A percentile compares a stretch with the other conserved stretches of the same genome.
phyloP scores from a whole-genome alignment of 2,329 filamentous ascomycete genomes.

The Pseudogymnoascus sp. region DNA sequence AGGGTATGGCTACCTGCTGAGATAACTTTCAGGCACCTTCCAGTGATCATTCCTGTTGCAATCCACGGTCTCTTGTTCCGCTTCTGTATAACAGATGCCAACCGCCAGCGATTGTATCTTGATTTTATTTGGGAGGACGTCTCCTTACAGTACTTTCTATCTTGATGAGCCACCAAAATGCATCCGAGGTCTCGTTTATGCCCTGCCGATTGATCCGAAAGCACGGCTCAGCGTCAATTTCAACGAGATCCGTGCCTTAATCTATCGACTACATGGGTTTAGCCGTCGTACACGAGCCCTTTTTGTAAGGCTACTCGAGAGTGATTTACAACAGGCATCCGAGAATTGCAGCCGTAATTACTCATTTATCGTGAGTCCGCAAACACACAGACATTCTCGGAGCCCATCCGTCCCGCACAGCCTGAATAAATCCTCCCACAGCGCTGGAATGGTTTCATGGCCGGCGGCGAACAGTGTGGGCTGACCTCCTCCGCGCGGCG shows the following conservation, averaged over 20 bases:
- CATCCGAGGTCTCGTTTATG: not conserved
- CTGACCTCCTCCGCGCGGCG: not conserved
- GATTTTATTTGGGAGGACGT: not conserved
- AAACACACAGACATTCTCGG: conserved; percentile 1
- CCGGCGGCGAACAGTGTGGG: not conserved
- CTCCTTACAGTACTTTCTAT: not conserved
- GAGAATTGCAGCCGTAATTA: not conserved
- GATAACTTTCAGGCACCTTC: not conserved
- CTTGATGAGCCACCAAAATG: not conserved
- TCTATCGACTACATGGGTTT: not conserved
- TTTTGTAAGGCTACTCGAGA: not conserved
- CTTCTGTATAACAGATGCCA: not conserved
- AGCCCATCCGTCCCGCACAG: not conserved
- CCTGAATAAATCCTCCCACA: not conserved
- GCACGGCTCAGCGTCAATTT: not conserved
- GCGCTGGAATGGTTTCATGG: not conserved
- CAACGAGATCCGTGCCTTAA: not conserved
- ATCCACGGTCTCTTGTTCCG: not conserved
- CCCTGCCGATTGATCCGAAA: not conserved
- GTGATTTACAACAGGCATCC: conserved; percentile 4
- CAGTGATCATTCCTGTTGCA: not conserved
- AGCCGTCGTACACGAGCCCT: not conserved
- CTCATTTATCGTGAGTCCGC: not conserved
- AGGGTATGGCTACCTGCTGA: not conserved
- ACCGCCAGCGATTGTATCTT: not conserved